Conservation (phyloP, 1,139 yeast genomes). For the Diutina neorugosa region DNA sequence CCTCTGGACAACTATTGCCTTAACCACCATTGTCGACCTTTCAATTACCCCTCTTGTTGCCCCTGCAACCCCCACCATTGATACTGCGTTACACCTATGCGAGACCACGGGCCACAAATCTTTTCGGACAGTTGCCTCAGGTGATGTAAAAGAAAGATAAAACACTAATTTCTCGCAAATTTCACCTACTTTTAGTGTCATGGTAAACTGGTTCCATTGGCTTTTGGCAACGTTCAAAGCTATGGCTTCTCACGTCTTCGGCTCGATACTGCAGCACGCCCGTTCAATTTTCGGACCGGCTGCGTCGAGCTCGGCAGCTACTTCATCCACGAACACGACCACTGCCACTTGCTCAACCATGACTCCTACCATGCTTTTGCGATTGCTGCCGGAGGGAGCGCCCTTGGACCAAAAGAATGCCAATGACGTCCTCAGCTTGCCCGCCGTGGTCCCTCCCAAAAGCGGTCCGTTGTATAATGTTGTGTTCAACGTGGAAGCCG, state of each 20-base stretch:
- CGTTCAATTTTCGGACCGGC: background rate
- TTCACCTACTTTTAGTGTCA: background rate
- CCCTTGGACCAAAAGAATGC: constrained; percentile 37
- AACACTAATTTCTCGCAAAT: background rate
- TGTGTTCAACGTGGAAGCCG: background rate
- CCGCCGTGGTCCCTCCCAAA: constrained; percentile 25
- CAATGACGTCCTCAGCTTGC: constrained; percentile 56
- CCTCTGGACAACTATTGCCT: too few relatives aligned
- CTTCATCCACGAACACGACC: background rate
- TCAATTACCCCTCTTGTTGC: background rate
- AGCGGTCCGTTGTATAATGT: background rate
- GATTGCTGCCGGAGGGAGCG: constrained; percentile 43
- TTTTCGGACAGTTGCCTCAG: background rate
- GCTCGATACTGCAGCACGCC: background rate
- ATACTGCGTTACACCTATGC: background rate
- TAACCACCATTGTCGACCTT: too few relatives aligned
- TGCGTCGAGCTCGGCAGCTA: background rate
- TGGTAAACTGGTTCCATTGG: background rate
- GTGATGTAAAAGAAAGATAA: background rate
- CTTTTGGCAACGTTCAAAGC: background rate
- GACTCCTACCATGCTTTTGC: constrained; percentile 27
- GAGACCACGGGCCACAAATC: background rate
- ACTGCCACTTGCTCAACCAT: background rate
- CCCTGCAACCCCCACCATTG: background rate
- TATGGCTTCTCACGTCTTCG: background rate